Evolutionary conservation across 2,329 filamentous ascomycete genomes (phyloP), one percentile per base, ranked within the genome.

Genomic region (Hysterium pulicare): DNA sequence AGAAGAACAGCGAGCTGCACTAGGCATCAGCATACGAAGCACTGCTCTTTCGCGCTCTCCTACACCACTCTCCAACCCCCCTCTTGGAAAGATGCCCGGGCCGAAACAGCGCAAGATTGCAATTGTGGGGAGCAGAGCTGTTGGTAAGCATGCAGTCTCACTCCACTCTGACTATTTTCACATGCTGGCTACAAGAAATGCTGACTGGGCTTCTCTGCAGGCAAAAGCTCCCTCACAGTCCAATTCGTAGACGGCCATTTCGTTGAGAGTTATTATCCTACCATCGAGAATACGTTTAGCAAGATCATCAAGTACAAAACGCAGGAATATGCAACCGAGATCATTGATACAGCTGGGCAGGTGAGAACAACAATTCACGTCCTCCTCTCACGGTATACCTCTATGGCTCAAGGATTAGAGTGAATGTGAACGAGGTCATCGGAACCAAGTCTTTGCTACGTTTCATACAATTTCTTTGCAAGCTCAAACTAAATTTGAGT

Each of bases 251-350:
- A 98, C 67, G 90, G 90, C 49, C 90, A 95, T 72, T 98, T 98
- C 65, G 91, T 98, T 62, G 93, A 98, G 70, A 94, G 87, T 69
- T 98, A 98, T 72, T 98, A 98, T 69, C 93, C 93, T 26, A 98
- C 93, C 31, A 97, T 98, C 61, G 93, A 98, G 70, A 98, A 97
- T 69, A 97, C 91, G 2, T 98, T 98, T 68, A 94, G 86, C 75
- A 95, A 95, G 69, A 84, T 90, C 55, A 95, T 98, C 67, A 86
- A 88, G 58, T 86, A 87, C 69, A 95, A 93, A 70, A 86, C 87
- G 38, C 89, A 96, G 69, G 93, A 97, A 53, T 98, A 84, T 69
- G 83, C 87, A 39, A 95, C 90, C 10, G 93, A 98, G 73, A 97
- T 98, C 60, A 93, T 98, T 67, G 93, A 98, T 67, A 98, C 93